These are phyloP conservation scores for Saturnispora sanitii DNA, from an alignment of 805 yeast species.

Conservation along the genomic window DNA sequence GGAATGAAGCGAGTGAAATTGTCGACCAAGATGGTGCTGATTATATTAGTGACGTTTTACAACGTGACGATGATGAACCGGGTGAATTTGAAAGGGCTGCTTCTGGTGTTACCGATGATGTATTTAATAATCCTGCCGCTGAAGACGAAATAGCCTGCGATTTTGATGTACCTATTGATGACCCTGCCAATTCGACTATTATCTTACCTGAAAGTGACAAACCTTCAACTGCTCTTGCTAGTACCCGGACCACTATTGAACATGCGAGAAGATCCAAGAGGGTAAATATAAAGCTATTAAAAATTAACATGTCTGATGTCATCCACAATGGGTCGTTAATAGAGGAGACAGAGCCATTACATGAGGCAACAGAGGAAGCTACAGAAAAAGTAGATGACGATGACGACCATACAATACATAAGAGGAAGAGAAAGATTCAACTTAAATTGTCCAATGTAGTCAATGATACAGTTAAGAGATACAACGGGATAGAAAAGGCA, in stretches of 20 bases:
- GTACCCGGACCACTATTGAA: slow-evolving; percentile 31
- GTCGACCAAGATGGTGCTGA: slow-evolving; percentile 13
- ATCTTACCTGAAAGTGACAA: neutral
- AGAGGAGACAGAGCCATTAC: neutral
- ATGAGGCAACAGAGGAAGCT: neutral
- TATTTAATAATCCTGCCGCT: slow-evolving; percentile 14
- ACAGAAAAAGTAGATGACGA: neutral
- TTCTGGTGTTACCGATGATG: slow-evolving; percentile 18
- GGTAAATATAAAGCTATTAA: slow-evolving; percentile 64
- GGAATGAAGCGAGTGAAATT: slow-evolving; percentile 24
- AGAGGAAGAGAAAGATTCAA: slow-evolving; percentile 7
- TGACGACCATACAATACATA: neutral
- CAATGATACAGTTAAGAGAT: slow-evolving; percentile 30
- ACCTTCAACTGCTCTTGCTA: neutral
- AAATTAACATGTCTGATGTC: slow-evolving; percentile 66
- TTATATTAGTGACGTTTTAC: slow-evolving; percentile 11
- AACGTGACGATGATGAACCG: slow-evolving; percentile 10
- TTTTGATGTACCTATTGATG: slow-evolving; percentile 11
- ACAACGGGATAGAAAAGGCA: slow-evolving; percentile 44
- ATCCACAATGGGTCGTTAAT: slow-evolving; percentile 18
- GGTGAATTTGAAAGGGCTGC: neutral
- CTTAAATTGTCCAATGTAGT: slow-evolving; percentile 18
- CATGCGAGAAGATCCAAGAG: slow-evolving; percentile 68
- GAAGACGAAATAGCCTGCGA: slow-evolving; percentile 12
- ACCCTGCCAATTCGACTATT: neutral